These are phyloP conservation scores for Pyrenophora tritici-repentis DNA, from an alignment of 2,329 filamentous ascomycete species.

Conservation along the genomic window DNA sequence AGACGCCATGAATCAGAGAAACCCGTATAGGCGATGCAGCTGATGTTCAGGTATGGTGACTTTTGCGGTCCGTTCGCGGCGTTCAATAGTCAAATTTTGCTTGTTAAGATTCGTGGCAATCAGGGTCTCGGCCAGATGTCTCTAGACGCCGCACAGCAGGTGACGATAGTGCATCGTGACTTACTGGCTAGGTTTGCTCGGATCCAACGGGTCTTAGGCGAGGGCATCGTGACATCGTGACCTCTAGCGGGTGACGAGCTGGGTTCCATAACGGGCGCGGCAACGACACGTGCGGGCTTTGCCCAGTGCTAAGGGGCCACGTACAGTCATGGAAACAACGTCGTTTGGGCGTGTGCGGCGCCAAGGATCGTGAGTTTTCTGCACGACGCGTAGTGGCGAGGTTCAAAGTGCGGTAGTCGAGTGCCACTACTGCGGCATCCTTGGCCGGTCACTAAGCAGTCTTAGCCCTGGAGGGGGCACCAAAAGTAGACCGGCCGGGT, in stretches of 20 bases:
- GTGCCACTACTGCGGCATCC: slow-evolving; percentile 9
- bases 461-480: background rate
- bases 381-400: slow-evolving; percentile 16
- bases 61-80: background rate
- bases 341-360: slow-evolving; percentile 10
- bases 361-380: slow-evolving; percentile 39
- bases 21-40: background rate
- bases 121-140: too few species aligned
- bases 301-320: slow-evolving; percentile 34
- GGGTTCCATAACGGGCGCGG: background rate
- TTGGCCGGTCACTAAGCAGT: background rate
- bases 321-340: slow-evolving; percentile 26
- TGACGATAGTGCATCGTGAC: background rate
- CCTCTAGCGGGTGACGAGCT: slow-evolving; percentile 15
- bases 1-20: background rate
- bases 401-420: background rate
- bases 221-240: slow-evolving; percentile 24
- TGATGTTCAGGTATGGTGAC: slow-evolving; percentile 30
- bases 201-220: slow-evolving; percentile 15
- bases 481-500: background rate
- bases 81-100: too few species aligned
- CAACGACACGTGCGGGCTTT: slow-evolving; percentile 32
- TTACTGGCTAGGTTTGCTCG: slow-evolving; percentile 10
- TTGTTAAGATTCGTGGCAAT: too few species aligned
- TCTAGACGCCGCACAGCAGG: too few species aligned